Percentiles rank a stretch among this genome's conserved stretches.
Conservation (phyloP, 192 early-diverging fungal genomes). For the Linnemannia exigua region DNA sequence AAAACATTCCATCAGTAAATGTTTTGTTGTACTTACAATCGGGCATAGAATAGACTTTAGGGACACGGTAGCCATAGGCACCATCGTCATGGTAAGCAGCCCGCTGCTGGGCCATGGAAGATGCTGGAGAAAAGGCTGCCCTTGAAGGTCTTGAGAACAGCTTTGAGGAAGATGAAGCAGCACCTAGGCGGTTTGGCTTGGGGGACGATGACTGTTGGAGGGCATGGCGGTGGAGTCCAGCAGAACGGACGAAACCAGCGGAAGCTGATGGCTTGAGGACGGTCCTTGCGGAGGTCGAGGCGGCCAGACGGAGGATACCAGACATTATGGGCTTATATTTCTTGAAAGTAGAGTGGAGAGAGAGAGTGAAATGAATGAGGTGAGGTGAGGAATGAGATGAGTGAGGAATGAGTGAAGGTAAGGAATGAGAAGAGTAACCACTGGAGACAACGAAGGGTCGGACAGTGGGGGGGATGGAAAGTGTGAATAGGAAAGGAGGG, state of each 20-base stretch:
- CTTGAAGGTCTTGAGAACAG: constrained; percentile 1
- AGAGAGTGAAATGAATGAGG: not conserved
- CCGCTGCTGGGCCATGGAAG: constrained; percentile 35
- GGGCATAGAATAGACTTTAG: constrained; percentile 73
- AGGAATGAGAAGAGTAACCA: not conserved
- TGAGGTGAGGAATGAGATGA: not conserved
- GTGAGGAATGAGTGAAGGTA: not conserved
- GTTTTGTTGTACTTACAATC: constrained; percentile 77
- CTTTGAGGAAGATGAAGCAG: constrained; percentile 17
- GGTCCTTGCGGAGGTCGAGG: constrained; percentile 26
- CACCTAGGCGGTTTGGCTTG: constrained; percentile 10
- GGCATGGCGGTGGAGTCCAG: constrained; percentile 47
- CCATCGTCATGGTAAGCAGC: constrained; percentile 82
- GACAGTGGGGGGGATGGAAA: not conserved
- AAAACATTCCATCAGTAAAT: not conserved
- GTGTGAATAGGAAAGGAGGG: not conserved
- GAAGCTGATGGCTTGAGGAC: constrained; percentile 35
- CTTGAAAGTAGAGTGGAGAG: not conserved
- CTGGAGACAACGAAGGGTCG: not conserved
- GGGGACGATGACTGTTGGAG: constrained; percentile 15
- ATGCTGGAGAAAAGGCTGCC: constrained; percentile 9
- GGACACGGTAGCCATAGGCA: constrained; percentile 91
- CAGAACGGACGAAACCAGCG: constrained; percentile 28
- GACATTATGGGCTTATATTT: constrained; percentile 46
- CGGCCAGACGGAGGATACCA: constrained; percentile 47